phyloP scores from a whole-genome alignment of 345 rosid genomes.

The Rhodamnia argentea region DNA sequence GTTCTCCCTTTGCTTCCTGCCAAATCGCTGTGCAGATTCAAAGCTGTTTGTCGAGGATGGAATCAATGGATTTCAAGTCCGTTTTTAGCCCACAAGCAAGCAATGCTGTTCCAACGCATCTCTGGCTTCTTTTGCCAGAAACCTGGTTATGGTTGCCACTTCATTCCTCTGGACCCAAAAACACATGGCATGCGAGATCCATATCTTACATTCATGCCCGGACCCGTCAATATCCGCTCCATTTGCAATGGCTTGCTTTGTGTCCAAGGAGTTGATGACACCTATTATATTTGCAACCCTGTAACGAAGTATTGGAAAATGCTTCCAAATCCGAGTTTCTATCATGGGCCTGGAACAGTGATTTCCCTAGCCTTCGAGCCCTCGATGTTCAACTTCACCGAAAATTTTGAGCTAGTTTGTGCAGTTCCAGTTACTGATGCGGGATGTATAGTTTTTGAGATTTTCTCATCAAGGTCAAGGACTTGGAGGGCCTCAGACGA shows the following conservation, averaged over 20 bases:
- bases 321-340: slow-evolving; percentile 18
- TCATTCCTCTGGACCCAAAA: slow-evolving; percentile 14
- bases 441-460: slow-evolving; percentile 16
- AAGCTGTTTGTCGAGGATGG: slow-evolving; percentile 32
- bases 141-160: slow-evolving; percentile 6
- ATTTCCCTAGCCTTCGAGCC: slow-evolving; percentile 31
- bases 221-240: slow-evolving; percentile 5
- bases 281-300: slow-evolving; percentile 41
- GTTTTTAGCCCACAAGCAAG: slow-evolving; percentile 30
- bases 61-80: slow-evolving; percentile 16
- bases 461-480: slow-evolving; percentile 28
- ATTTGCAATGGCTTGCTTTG: slow-evolving; percentile 31
- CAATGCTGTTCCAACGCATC: slow-evolving; percentile 9
- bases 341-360: slow-evolving; percentile 20
- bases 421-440: slow-evolving; percentile 5
- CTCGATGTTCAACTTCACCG: not conserved
- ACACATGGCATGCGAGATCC: slow-evolving; percentile 20
- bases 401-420: slow-evolving; percentile 20
- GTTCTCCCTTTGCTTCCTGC: slow-evolving; percentile 33
- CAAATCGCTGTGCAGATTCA: slow-evolving; percentile 28
- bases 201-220: slow-evolving; percentile 22
- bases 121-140: slow-evolving; percentile 25
- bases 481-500: slow-evolving; percentile 22
- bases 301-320: slow-evolving; percentile 18
- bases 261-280: slow-evolving; percentile 8